Evolutionary conservation across 306 rosid species (phyloP), one percentile per base, ranked within the genome.

Genomic region (Herpetospermum pedunculosum): DNA sequence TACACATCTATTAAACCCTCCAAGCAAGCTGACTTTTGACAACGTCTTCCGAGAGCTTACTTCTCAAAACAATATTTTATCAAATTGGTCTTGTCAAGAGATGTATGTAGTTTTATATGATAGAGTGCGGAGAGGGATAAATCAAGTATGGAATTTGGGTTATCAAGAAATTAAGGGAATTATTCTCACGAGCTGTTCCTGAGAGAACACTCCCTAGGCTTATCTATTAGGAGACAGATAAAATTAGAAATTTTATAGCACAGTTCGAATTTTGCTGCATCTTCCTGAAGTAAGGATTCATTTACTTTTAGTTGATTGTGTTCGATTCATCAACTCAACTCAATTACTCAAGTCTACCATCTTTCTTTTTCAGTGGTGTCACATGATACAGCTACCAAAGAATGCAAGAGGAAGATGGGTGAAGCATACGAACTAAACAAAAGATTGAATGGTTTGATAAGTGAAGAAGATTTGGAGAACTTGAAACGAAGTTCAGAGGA

Each of bases 351-450:
- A 1, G 15, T 67, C 53, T 70, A 23, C 35, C 14, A 49, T 49
- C 26, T n/a, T 28, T 83, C 3, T 50, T 76, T 79, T 84, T 82
- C 88, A 93, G 98, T 93, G 83, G 98, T 93, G 79, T 83, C 83
- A 75, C 97, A 91, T 62, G 97, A 91, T 74, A 72, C 82, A 72
- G 92, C 94, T 38, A 93, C 85, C 86, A 93, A 93, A 77, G 97
- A 91, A 52, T 91, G 97, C 81, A 76, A 79, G 81, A 85, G 86
- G 76, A 84, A 81, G 78, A 78, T 91, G 91, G 94, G 75, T 2
- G 94, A 89, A 75, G 88, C 97, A 52, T 93, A 93, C 78, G 91
- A 91, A 30, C 77, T 90, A 87, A 93, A 84, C 84, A 79, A 85
- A 72, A 77, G 84, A 75, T n/a, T 79, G 87, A 83, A 84, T 75